Evolutionary conservation across 768 basidiomycete species (phyloP).

Genomic region (Russula lepida): DNA sequence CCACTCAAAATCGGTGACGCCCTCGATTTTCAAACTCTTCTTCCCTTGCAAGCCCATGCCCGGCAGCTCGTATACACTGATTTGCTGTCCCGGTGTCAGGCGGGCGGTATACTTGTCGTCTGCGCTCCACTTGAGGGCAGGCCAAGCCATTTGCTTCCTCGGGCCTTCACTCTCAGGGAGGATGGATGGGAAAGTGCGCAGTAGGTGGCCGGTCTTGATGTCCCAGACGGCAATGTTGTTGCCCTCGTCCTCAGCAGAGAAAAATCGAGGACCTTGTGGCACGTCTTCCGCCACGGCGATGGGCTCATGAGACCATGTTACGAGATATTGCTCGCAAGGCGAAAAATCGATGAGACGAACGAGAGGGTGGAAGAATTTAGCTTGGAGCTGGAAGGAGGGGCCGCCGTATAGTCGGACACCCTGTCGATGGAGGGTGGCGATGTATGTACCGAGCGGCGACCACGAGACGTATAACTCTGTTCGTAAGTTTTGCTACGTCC

Average conservation of each 20-base stretch:
- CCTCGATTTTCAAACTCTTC: constrained; percentile 95
- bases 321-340: constrained; percentile 90
- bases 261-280: constrained; percentile 73
- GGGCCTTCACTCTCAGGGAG: constrained; percentile 48
- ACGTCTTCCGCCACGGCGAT: constrained; percentile 79
- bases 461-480: constrained; percentile 94
- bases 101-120: constrained; percentile 94
- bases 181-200: constrained; percentile 82
- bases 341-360: constrained; percentile 97
- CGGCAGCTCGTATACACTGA: constrained; percentile 94
- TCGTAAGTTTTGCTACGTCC: constrained; percentile 58
- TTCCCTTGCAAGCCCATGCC: constrained; percentile 91
- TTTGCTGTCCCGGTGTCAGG: constrained; percentile 82
- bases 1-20: constrained; percentile 98
- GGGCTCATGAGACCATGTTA: constrained; percentile 95
- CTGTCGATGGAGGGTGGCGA: constrained; percentile 89
- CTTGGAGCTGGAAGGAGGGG: constrained; percentile 76
- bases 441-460: constrained; percentile 94
- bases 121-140: constrained; percentile 92
- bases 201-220: constrained; percentile 82
- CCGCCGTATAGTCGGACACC: constrained; percentile 97
- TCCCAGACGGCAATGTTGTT: constrained; percentile 99
- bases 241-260: constrained; percentile 92
- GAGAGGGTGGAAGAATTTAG: constrained; percentile 90
- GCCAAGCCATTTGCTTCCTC: constrained; percentile 90